These are phyloP conservation scores for Reticulascus tulasneorum DNA, from an alignment of 2,329 filamentous ascomycete genomes.

Conservation along the genomic window DNA sequence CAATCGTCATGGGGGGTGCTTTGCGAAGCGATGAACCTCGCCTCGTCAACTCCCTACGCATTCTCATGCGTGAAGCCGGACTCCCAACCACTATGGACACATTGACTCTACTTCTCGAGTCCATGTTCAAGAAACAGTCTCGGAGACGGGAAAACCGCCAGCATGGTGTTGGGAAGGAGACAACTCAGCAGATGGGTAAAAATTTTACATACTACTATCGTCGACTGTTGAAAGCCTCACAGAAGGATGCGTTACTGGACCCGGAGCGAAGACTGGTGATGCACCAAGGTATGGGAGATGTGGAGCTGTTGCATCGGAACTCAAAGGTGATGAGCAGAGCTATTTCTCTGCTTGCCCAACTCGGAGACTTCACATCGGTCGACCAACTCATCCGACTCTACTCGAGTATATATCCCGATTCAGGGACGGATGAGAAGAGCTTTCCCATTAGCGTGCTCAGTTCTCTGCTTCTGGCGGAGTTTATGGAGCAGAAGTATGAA, in stretches of 20 bases:
- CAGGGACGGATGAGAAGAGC: constrained; percentile 31
- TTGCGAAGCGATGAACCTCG: constrained; percentile 39
- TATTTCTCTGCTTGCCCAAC: constrained; percentile 28
- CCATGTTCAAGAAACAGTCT: constrained; percentile 24
- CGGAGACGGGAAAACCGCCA: not conserved
- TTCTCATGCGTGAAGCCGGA: constrained; percentile 38
- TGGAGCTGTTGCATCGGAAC: constrained; percentile 5
- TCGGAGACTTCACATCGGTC: constrained; percentile 48
- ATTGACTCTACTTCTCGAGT: constrained; percentile 38
- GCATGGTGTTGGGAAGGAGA: constrained; percentile 3
- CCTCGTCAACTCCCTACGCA: constrained; percentile 37
- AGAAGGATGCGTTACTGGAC: not conserved
- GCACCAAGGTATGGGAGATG: not conserved
- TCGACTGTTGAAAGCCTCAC: constrained; percentile 12
- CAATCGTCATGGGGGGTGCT: constrained; percentile 50
- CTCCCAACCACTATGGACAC: constrained; percentile 39
- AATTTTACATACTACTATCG: constrained; percentile 26
- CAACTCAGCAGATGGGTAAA: constrained; percentile 20
- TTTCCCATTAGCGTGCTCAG: constrained; percentile 54
- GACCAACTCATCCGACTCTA: constrained; percentile 55
- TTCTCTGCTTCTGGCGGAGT: constrained; percentile 65
- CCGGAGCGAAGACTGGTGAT: not conserved
- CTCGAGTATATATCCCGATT: constrained; percentile 20
- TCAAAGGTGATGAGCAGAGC: constrained; percentile 15
- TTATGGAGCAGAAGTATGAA: constrained; percentile 52